Evolutionary conservation across 1,284 basidiomycete species (phyloP).

Genomic region (Apiotrichum veenhuisii): DNA sequence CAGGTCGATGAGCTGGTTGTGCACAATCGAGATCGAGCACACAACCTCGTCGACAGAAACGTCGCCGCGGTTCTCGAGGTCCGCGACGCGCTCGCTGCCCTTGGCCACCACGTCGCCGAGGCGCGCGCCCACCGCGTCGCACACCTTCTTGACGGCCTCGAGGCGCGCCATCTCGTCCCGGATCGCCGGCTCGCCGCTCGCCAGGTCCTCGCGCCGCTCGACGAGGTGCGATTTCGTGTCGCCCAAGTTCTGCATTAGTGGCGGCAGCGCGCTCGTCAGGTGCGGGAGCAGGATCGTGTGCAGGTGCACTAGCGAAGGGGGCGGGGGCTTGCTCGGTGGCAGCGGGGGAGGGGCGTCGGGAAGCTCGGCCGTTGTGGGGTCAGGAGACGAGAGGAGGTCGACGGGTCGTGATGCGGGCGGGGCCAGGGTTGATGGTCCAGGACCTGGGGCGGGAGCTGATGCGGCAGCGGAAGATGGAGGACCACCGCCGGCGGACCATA

Average conservation of each 20-base stretch:
- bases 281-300: constrained; percentile 76
- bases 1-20: constrained; percentile 93
- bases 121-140: constrained; percentile 68
- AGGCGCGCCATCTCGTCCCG: constrained; percentile 93
- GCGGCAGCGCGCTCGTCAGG: constrained; percentile 64
- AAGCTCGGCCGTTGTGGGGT: constrained; percentile 40
- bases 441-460: constrained; percentile 1
- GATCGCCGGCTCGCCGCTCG: constrained; percentile 85
- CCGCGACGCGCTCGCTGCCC: constrained; percentile 64
- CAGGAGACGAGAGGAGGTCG: constrained; percentile 30
- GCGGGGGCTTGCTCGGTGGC: constrained; percentile 71
- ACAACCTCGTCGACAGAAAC: constrained; percentile 80
- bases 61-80: constrained; percentile 60
- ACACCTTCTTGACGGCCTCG: constrained; percentile 90
- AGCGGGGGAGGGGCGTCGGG: constrained; percentile 61
- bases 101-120: constrained; percentile 61
- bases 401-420: constrained; percentile 17
- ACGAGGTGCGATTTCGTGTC: constrained; percentile 71
- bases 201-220: constrained; percentile 75
- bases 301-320: constrained; percentile 71
- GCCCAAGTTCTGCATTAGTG: constrained; percentile 62
- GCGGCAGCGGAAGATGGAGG: constrained; percentile 21
- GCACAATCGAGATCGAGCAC: constrained; percentile 89
- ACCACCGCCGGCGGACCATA: constrained; percentile 9
- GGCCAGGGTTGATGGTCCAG: background rate